Base-by-base conservation (phyloP, 495 filamentous ascomycete species). In the Penicillium simplicissimum region DNA sequence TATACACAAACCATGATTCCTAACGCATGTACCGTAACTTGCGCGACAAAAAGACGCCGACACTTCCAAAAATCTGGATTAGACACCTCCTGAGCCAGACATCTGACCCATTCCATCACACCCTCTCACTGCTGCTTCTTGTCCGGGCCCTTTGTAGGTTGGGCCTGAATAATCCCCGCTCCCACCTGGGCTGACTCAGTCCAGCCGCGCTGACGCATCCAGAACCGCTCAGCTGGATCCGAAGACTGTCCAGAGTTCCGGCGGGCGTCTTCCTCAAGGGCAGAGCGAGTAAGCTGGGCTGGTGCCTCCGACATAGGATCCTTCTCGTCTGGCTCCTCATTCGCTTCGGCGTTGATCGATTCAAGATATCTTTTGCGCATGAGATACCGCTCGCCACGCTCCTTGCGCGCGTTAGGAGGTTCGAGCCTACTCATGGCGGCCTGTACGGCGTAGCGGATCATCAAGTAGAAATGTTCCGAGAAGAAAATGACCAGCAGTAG, bases 381-480 rank as follows among this genome's bases (percentile, higher is more conserved):
- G 38, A 85, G 62, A 66, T 88, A 96, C 23, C 89, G 78, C 69
- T 95, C 90, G 0, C 84, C 79, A 5, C 88, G 84, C 74, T 95
- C 92, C 72, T 92, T 91, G 65, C 90, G 87, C 42, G 93, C 75
- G 17, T 93, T 93, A 0, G 92, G 90, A 6, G 85, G 89, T 66
- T 97, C 93, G 21, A 98, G 79, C 69, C 92, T 92, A n/a, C 73
- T 72, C 63, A 98, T 83, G 8, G 86, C 87, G 21, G 82, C 76
- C 33, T 87, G 83, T 1, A 97, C 89, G 0, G 77, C 84, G 59
- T 88, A 85, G 59, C 92, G 85, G 0, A 89, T 82, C 2, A 85
- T 77, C 21, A 98, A 80, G 65, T 94, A 98, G 1, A 92, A 62
- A 62, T 98, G 95, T 71, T 98, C 95, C 0, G 90, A 87, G 65